Evolutionary conservation across 176 grass and related monocot species (phyloP).

Genomic region (Miscanthus lutarioriparius): DNA sequence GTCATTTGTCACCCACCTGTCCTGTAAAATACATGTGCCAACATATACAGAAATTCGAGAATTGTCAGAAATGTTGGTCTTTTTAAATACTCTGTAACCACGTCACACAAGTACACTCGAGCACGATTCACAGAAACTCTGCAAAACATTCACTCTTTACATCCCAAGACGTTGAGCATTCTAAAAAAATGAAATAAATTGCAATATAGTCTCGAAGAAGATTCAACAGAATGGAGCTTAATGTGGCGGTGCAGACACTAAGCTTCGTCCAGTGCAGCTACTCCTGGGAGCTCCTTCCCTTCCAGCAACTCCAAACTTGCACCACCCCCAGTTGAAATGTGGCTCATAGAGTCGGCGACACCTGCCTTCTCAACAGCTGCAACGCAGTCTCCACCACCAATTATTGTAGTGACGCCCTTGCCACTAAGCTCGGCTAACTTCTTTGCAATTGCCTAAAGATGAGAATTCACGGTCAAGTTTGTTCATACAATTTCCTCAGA

Average conservation of each 20-base stretch:
- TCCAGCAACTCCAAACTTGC: conserved; percentile 56
- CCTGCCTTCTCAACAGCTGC: conserved; percentile 53
- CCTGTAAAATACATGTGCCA: no score
- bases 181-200: background rate
- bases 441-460: conserved; percentile 48
- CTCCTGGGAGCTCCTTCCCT: conserved; percentile 57
- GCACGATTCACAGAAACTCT: background rate
- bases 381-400: conserved; percentile 51
- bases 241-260: background rate
- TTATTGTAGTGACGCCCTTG: conserved; percentile 45
- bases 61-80: background rate
- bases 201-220: background rate
- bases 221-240: background rate
- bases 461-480: background rate
- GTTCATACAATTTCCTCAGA: background rate
- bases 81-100: background rate
- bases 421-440: conserved; percentile 51
- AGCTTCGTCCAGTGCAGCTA: conserved; percentile 48
- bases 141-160: background rate
- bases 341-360: conserved; percentile 47
- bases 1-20: no score
- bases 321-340: conserved; percentile 58
- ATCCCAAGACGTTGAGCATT: background rate
- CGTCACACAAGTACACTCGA: background rate
- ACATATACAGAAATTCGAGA: background rate